These are phyloP conservation scores for Paxillus involutus DNA, from an alignment of 768 basidiomycete genomes.

Conservation along the genomic window DNA sequence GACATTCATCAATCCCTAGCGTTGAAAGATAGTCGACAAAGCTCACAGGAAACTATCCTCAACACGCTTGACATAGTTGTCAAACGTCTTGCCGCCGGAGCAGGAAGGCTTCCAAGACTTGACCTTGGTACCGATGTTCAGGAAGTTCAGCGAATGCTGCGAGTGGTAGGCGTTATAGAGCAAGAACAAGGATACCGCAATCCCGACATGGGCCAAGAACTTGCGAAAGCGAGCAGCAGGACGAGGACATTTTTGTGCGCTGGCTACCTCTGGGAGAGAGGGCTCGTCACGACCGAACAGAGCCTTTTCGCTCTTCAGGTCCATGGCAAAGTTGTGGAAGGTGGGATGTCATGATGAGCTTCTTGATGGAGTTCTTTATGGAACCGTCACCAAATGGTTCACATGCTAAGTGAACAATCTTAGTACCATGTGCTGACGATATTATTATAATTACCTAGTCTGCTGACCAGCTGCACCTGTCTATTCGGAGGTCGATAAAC, in stretches of 20 bases:
- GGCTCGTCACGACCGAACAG: not conserved
- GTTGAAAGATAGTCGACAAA: not conserved
- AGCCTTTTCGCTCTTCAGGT: conserved; percentile 12
- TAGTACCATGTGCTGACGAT: too few relatives aligned
- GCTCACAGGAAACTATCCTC: conserved; percentile 39
- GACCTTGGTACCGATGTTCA: not conserved
- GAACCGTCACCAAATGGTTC: not conserved
- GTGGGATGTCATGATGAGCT: not conserved
- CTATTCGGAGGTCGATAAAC: too few relatives aligned
- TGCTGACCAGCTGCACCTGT: not conserved
- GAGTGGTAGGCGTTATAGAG: conserved; percentile 8
- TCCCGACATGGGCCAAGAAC: conserved; percentile 3
- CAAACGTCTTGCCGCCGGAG: conserved; percentile 2
- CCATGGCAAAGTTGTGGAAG: conserved; percentile 10
- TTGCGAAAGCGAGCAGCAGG: conserved; percentile 1
- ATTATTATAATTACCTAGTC: not conserved
- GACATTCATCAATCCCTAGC: not conserved
- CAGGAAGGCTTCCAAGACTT: conserved; percentile 11
- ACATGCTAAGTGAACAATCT: too few relatives aligned
- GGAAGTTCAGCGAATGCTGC: not conserved
- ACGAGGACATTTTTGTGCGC: not conserved
- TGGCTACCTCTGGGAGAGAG: conserved; percentile 11
- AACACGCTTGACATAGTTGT: conserved; percentile 12
- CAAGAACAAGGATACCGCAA: conserved; percentile 6
- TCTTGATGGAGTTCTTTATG: not conserved